Base-by-base conservation (phyloP, 2,329 filamentous ascomycete genomes). In the Cyanodermella asteris region DNA sequence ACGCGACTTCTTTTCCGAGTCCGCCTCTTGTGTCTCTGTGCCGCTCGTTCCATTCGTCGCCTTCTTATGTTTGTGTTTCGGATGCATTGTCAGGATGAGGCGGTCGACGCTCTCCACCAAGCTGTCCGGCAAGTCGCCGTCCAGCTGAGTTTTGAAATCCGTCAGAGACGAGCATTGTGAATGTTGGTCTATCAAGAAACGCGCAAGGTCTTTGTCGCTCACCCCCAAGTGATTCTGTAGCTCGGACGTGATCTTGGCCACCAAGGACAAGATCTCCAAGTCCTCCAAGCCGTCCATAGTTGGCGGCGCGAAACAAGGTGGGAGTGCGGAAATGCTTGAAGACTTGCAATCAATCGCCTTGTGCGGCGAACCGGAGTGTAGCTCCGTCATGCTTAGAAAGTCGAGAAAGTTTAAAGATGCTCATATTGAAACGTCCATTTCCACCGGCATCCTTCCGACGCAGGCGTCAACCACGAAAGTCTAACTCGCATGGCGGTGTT, bases 161-260 rank as follows among this genome's bases (percentile, higher is more conserved):
- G 61, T 49, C 28, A 77, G 57, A 15, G 62, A 63, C 25, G 58
- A 61, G 53, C 70, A 75, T 61, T 82, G 66, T 45, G 73, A 51
- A 39, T 91, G 78, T 45, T 91, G 75, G 32, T 76, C 76, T 43
- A 97, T 91, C 40, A 97, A 69, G 44, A 91, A 97, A 50, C 97
- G 87, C 38, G 87, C 82, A 14, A 97, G 68, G 5, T 80, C 91
- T 51, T 91, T 93, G 52, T 97, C 82, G 45, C 66, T 75, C 39
- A 93, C 69, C 28, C 82, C 80, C 31, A 94, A 53, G 51, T 97
- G 78, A 43, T 97, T 97, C 40, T 91, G 74, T 26, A 97, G 61
- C 50, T 97, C 87, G 11, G 76, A 84, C 9, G 81, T 81, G 38
- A 97, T 80, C 49, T 84, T 91, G 25, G 80, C 87, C 28, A 94